These are phyloP conservation scores for Corylus heterophylla DNA, from an alignment of 306 rosid genomes.

Conservation along the genomic window DNA sequence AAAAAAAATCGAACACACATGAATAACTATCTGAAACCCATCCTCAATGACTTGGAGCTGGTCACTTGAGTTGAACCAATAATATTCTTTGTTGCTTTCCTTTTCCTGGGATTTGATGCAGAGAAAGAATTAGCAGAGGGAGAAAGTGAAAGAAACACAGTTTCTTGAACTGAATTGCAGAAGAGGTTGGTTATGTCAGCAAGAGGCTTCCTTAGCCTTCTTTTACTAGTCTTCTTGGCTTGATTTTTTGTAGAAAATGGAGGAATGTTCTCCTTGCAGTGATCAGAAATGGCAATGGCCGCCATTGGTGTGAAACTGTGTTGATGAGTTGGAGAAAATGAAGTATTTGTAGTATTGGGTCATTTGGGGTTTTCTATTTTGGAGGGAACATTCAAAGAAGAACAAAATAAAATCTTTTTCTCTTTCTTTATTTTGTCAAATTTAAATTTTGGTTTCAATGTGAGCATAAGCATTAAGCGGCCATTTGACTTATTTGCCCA, in stretches of 20 bases:
- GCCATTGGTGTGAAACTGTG: neutral
- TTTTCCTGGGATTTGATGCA: conserved; percentile 14
- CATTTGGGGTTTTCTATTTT: neutral
- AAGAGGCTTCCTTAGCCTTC: neutral
- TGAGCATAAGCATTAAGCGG: no score
- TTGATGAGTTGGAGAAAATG: neutral
- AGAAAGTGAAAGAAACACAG: neutral
- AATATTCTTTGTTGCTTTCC: neutral
- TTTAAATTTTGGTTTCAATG: neutral
- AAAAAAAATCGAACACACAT: neutral
- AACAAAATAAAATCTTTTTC: neutral
- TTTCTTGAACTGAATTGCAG: neutral
- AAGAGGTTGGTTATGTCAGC: conserved; percentile 1
- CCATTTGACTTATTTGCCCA: no score
- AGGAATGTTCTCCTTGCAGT: conserved; percentile 3
- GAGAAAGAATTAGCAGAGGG: conserved; percentile 13
- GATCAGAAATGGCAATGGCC: neutral
- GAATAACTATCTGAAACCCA: conserved; percentile 46
- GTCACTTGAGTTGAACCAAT: neutral
- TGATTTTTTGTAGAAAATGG: neutral
- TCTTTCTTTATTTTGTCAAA: neutral
- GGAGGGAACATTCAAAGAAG: neutral
- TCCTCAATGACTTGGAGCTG: conserved; percentile 23
- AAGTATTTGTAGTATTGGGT: neutral
- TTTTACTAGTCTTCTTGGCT: neutral